phyloP scores from a whole-genome alignment of 495 filamentous ascomycete species.

The Clohesyomyces aquaticus region DNA sequence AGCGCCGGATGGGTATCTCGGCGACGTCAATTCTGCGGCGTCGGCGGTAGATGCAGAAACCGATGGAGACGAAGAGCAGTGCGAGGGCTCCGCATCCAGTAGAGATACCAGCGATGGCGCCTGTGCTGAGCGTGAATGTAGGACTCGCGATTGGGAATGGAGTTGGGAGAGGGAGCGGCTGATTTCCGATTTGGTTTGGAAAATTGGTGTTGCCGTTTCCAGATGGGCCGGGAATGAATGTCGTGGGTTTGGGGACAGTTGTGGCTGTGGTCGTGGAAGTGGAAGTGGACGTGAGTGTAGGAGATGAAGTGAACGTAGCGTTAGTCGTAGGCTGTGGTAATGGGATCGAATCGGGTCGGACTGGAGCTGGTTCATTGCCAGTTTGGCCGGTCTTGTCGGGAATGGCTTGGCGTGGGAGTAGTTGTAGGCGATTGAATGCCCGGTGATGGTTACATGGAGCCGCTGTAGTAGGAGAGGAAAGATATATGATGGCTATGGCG shows the following conservation, averaged over 20 bases:
- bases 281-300: neutral
- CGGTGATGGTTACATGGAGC: neutral
- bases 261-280: constrained; percentile 2
- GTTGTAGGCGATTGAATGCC: neutral
- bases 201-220: constrained; percentile 15
- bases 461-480: neutral
- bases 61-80: constrained; percentile 14
- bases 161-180: neutral
- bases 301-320: neutral
- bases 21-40: constrained; percentile 12
- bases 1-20: constrained; percentile 34
- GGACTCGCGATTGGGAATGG: constrained; percentile 18
- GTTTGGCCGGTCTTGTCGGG: constrained; percentile 27
- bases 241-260: constrained; percentile 3
- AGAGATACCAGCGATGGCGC: constrained; percentile 25
- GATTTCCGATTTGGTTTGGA: constrained; percentile 5
- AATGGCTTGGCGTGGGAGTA: constrained; percentile 29
- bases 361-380: constrained; percentile 20
- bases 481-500: constrained; percentile 11
- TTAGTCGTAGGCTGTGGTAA: constrained; percentile 4
- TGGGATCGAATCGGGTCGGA: neutral
- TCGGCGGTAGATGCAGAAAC: constrained; percentile 6
- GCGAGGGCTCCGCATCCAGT: constrained; percentile 8
- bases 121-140: constrained; percentile 4
- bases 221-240: neutral